Base-by-base conservation (phyloP, 352 stramenopile genomes). In the Paralagenidium karlingii region DNA sequence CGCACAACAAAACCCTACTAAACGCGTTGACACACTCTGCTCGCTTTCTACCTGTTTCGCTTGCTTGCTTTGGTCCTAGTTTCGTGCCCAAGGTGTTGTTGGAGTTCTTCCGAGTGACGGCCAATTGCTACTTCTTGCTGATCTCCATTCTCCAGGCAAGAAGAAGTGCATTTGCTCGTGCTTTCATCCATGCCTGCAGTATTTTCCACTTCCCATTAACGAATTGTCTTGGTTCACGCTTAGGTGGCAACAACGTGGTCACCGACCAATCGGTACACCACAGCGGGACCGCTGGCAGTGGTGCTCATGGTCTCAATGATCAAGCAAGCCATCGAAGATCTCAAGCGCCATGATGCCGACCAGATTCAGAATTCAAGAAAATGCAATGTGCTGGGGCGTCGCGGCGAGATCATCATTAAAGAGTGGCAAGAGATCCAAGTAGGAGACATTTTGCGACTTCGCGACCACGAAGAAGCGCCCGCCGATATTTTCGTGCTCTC, bases 81-180 rank as follows among this genome's bases (percentile, higher is more conserved):
- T 98, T 98, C 55, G 43, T 98, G 6, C 93, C 94, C 9, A 77
- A 96, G 66, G 90, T 83, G 32, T 66, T 96, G 31, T 79, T 91
- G 18, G 84, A 97, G 56, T 95, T 97, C 60, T 97, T 98, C 59
- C 69, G 86, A 21, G 68, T 91, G 36, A 84, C 96, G 52, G 88
- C 81, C 15, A 98, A 97, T 53, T 76, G 94, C 51, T 97, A 97
- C 57, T 98, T 98, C 50, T 51, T 97, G 12, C 57, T 91, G 33
- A 94, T 98, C 45, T 94, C 87, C 2, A 69, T 92, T 39, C 68
- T 98, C 22, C 95, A 97, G n/a, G n/a, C n/a, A n/a, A n/a, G n/a
- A n/a, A n/a, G n/a, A n/a, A 73, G 58, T 78, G 33, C n/a, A 8
- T n/a, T 26, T n/a, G 20, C 12, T 24, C 15, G 18, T 3, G 12